Evolutionary conservation across 768 basidiomycete species (phyloP), one percentile per base, ranked within the genome.

Genomic region (Chalciporus piperatus): DNA sequence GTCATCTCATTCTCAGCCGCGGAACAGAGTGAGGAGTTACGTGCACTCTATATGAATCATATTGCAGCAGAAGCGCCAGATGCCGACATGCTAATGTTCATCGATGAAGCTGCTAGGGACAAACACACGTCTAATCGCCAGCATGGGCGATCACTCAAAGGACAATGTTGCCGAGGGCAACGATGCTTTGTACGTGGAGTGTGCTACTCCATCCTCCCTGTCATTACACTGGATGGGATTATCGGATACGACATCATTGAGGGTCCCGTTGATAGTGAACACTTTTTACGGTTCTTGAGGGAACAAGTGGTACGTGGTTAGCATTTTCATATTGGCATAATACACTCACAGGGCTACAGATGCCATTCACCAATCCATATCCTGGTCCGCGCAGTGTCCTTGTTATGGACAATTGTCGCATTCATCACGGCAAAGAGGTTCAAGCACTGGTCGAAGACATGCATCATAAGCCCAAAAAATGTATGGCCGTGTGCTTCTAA

Each of bases 391-490:
- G 48, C 6, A 59, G 60, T 50, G 52, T 69, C 0, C 43, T 67
- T 3, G 14, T 69, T 1, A 58, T 66, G 30, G 57, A 69, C 19
- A 69, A 65, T 28, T 62, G 58, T 17, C 16, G 27, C 5, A 67
- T 66, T n/a, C 63, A 67, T 30, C 54, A 65, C 17, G 42, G 47
- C 3, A 41, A 62, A 4, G 58, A 64, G 25, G 55, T 70, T 8
- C 17, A 9, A 4, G 20, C 30, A n/a, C 35, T 69, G 0, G 16
- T 61, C 50, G 56, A 61, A 33, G 56, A 59, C 51, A 30, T 66
- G 57, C 41, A 61, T 51, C 6, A 47, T 67, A 19, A 50, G 59
- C 53, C 16, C 25, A 39, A 6, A n/a, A 28, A 35, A 28, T 33
- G 20, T 6, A 20, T 17, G 3, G n/a, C 3, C 9, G 10, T 25